Evolutionary conservation across 148 eudicot species (phyloP), one percentile per base, ranked within the genome.

Genomic region (Heliosperma pusillum): DNA sequence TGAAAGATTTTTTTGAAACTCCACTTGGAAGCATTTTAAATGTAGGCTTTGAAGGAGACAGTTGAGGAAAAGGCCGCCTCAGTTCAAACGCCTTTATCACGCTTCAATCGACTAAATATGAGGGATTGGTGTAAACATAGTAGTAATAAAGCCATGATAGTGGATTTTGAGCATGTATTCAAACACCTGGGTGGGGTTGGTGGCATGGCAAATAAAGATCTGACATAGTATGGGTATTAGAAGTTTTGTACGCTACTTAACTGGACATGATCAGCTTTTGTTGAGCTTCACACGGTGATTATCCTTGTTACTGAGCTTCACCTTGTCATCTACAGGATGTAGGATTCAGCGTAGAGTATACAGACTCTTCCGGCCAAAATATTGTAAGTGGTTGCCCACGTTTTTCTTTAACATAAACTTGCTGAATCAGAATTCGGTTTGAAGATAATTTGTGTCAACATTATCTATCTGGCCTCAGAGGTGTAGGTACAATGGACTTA

Each of bases 331-430:
- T 68, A 58, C 92, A 95, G 98, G 98, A 95, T 79, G 80, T 95
- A 79, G 98, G 98, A 69, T 95, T 92, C 80, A 90, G 93, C 70
- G 79, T 95, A 78, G 98, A 95, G 76, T 88, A 83, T 74, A 81
- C 84, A 20, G 87, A 87, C 80, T 55, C 86, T 77, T 81, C 82
- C 11, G 98, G 97, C 64, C 84, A 86, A 70, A 95, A 86, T 79
- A 81, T 80, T 36, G 98, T 95, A 82, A 89, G 92, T 86, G 70
- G 26, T 75, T 40, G 7, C 27, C 50, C 26, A 26, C 36, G 29
- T 44, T 21, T 74, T 74, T 50, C 16, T 76, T 71, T 64, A 0
- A 25, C 36, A 33, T n/a, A 20, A 25, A 64, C 55, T 45, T 65
- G 52, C 47, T 36, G 62, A 36, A 60, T 25, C n/a, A 27, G 16